Evolutionary conservation across 805 yeast species (phyloP), one percentile per base, ranked within the genome.

Genomic region (Metschnikowia cerradonensis): DNA sequence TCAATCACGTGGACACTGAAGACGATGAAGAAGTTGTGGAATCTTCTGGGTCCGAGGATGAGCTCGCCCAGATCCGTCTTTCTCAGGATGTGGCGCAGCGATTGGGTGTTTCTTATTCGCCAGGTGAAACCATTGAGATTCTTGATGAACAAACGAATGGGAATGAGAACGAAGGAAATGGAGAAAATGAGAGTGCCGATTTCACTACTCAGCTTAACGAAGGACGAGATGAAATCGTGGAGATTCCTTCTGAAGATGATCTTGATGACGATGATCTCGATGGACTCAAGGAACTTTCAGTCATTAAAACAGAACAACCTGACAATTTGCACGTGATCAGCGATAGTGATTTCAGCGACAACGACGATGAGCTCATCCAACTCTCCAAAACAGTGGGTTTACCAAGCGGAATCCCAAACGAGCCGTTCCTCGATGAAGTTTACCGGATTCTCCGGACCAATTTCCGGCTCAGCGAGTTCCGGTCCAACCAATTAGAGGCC

Each of bases 401-500:
- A 23, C 45, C 31, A 32, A 33, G 17, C 13, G 30, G 20, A 22
- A 8, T 38, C 3, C 13, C 41, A 15, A 33, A 20, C n/a, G 49
- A 42, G 30, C 39, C 49, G 11, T 92, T 96, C 86, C 78, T 94
- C 1, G 61, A 70, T 2, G 97, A 91, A 50, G 84, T 89, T 0
- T 75, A 78, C 59, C 65, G 67, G 1, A 79, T 81, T 10, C 71
- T 94, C 32, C 73, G 75, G 20, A 66, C 76, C 6, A 78, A 76
- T 3, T 94, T 94, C 70, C 79, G 82, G 32, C 67, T 94, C 33
- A 62, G 69, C 3, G 74, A 77, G 1, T 94, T 94, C 66, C 76
- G 99, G 50, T 79, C 83, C 4, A 88, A 92, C 65, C 99, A 94
- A 63, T 68, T 86, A 35, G 94, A 89, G 49, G 98, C 97, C 0